Evolutionary conservation across 1,139 yeast genomes (phyloP).

Genomic region (Diutina rugosa): DNA sequence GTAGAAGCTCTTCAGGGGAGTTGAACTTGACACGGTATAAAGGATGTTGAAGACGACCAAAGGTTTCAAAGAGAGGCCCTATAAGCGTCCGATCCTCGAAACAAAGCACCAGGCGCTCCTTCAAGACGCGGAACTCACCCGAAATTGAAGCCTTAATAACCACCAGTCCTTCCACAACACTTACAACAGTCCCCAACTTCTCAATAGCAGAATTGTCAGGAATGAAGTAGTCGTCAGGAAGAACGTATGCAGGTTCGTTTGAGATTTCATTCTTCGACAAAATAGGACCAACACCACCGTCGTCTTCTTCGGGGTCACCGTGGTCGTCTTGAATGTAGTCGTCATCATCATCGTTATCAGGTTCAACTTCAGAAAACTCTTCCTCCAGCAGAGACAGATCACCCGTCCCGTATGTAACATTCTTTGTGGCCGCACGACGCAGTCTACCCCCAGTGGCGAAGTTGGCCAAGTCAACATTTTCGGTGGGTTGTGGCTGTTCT

Average conservation of each 20-base stretch:
- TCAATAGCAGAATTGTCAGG: slow-evolving; percentile 54
- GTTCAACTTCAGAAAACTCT: not conserved
- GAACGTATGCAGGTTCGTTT: slow-evolving; percentile 54
- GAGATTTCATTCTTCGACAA: slow-evolving; percentile 63
- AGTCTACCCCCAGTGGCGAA: not conserved
- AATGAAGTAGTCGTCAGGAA: slow-evolving; percentile 58
- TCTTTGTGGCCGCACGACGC: not conserved
- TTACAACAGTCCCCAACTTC: slow-evolving; percentile 57
- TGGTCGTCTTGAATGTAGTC: slow-evolving; percentile 1
- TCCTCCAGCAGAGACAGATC: slow-evolving; percentile 2
- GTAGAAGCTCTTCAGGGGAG: slow-evolving; percentile 33
- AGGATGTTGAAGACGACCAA: slow-evolving; percentile 84
- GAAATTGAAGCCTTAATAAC: slow-evolving; percentile 65
- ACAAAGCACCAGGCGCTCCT: slow-evolving; percentile 73
- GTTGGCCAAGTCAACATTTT: not conserved
- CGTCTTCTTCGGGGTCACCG: slow-evolving; percentile 25
- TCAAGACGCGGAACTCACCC: slow-evolving; percentile 75
- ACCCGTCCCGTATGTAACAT: not conserved
- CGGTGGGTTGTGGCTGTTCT: not conserved
- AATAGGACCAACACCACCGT: slow-evolving; percentile 48
- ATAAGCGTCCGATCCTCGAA: slow-evolving; percentile 56
- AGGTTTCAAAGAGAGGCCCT: slow-evolving; percentile 83
- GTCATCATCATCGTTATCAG: not conserved
- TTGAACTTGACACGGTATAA: slow-evolving; percentile 65
- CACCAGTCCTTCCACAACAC: slow-evolving; percentile 59